Base-by-base conservation (phyloP, 139 green algal genomes). In the Medakamo hakoo region DNA sequence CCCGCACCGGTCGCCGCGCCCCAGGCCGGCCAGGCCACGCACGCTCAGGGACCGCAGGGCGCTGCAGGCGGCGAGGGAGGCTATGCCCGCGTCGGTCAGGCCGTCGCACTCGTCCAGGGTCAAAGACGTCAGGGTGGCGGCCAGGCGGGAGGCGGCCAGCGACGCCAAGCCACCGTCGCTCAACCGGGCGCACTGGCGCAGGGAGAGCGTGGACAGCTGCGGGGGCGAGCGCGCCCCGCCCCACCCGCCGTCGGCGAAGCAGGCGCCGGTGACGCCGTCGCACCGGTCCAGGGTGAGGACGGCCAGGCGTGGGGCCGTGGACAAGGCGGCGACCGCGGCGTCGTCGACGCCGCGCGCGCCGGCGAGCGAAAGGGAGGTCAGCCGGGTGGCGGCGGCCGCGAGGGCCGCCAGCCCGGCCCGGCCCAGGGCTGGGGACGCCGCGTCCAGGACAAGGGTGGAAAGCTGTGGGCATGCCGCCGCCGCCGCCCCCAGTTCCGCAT, bases 101-200 rank as follows among this genome's bases (percentile, higher is more conserved):
- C 40, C 40, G 9, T 9, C 9, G 40, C 40, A 52, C 40, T 9
- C 40, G 40, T 9, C 40, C 9, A 16, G 9, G 9, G 40, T 16
- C 40, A 52, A 21, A 52, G 9, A 9, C 9, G 40, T 16, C 40
- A 52, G 40, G 9, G 40, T 21, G 9, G 9, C 9, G 9, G 40
- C 40, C 9, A 16, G 9, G 40, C 9, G 9, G 9, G 40, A 52
- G 16, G 9, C 40, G 9, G 16, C 40, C 40, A 52, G 40, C 40
- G 9, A 21, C 9, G 40, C 40, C 40, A 52, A 52, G 9, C 40
- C 40, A 16, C 40, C 40, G 16, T 71, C 66, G 0, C 32, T 60
- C 22, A 71, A 29, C 24, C 65, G 24, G 14, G 48, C 55, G 66
- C 59, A 66, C 59, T 65, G 64, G 28, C 59, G 27, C 59, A 71